Evolutionary conservation across 129 eudicot genomes (phyloP).

Genomic region (sunflower (Helianthus annuus)): DNA sequence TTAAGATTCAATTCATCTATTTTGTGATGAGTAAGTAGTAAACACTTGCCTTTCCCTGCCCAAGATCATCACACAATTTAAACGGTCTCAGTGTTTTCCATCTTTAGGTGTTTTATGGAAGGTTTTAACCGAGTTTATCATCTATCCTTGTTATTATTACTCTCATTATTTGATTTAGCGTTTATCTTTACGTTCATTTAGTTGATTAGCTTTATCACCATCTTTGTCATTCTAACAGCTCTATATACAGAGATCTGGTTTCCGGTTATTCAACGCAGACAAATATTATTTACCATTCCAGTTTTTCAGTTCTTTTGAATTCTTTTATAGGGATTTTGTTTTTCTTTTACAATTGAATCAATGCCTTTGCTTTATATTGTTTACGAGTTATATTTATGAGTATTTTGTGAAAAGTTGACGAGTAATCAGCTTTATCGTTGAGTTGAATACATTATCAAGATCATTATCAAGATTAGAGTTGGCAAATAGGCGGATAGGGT

Average conservation of each 20-base stretch:
- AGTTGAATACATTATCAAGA: slow-evolving; percentile 1
- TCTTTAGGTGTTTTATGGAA: slow-evolving; percentile 8
- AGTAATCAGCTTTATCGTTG: background rate
- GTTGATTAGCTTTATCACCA: too few relatives aligned
- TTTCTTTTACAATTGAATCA: slow-evolving; percentile 10
- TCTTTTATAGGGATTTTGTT: background rate
- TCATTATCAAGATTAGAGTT: too few relatives aligned
- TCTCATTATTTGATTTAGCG: too few relatives aligned
- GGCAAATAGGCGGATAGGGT: background rate
- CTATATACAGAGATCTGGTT: too few relatives aligned
- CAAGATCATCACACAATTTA: background rate
- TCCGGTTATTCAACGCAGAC: too few relatives aligned
- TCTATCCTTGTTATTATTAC: too few relatives aligned
- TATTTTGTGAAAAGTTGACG: background rate
- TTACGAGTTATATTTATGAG: background rate
- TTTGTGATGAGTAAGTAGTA: background rate
- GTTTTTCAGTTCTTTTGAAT: background rate
- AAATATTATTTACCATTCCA: too few relatives aligned
- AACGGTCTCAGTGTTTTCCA: slow-evolving; percentile 1
- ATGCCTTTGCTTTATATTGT: slow-evolving; percentile 3
- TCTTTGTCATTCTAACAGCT: too few relatives aligned
- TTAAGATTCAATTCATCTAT: slow-evolving; percentile 15
- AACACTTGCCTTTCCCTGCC: slow-evolving; percentile 15
- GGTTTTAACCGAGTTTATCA: background rate
- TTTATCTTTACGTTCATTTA: too few relatives aligned